Evolutionary conservation across 208 protist species (phyloP), one percentile per base, ranked within the genome.

Genomic region (Lotmaria passim): DNA sequence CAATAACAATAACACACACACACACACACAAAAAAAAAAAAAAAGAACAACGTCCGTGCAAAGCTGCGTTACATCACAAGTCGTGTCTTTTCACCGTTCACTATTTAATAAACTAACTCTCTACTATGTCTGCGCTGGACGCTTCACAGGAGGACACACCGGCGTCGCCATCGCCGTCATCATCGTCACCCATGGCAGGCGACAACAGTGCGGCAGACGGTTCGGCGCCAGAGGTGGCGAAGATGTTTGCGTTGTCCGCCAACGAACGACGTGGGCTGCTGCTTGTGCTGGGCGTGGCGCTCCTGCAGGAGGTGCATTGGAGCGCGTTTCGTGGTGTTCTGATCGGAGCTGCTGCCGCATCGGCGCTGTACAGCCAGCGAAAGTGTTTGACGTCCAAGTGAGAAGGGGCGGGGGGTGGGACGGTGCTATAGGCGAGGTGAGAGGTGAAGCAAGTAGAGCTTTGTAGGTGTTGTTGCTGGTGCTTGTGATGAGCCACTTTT

Each of bases 251-350:
- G 19, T 60, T 84, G 21, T 73, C 51, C 11, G 19, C 57, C 0
- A 55, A 53, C 11, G 69, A 86, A 53, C 56, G 69, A 34, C 65
- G 75, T 46, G 76, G 80, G 14, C 43, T 67, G 28, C 31, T 75
- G 19, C 46, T 83, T 8, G 68, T 89, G 19, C 14, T 69, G 8
- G 59, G 46, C 11, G 65, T 79, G 0, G 65, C 69, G 1, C 57
- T 85, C n/a, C 64, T 86, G 8, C 83, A 89, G 51, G 79, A 89
- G 74, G 68, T 86, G n/a, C 43, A 73, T 31, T 59, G 34, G 34
- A 56, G 21, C 15, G 53, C 56, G 14, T 56, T 83, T 47, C 67
- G 78, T 34, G 50, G 67, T 14, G 59, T 47, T 14, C 12, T 82
- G 7, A 36, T 71, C 0, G 62, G 51, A 3, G 65, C 69, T 10